These are phyloP conservation scores for Metschnikowia borealis DNA, from an alignment of 805 yeast genomes.

Conservation along the genomic window DNA sequence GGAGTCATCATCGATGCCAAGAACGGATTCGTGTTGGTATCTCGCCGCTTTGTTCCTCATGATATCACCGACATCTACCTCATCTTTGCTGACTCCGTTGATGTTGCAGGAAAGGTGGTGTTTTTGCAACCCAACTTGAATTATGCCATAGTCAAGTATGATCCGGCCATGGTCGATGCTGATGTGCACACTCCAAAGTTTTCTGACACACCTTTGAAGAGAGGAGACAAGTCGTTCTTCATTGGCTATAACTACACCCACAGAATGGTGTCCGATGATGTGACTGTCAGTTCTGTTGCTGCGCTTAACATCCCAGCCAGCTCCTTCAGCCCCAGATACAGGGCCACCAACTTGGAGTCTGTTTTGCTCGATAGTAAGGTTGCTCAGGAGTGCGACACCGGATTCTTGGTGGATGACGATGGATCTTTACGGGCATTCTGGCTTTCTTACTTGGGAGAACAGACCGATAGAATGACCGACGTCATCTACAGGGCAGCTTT, in stretches of 20 bases:
- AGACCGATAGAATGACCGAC: conserved; percentile 50
- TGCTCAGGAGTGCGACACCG: conserved; percentile 72
- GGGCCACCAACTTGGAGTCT: conserved; percentile 81
- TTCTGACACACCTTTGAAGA: conserved; percentile 50
- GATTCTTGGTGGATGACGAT: conserved; percentile 69
- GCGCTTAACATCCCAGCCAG: conserved; percentile 70
- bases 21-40: conserved; percentile 74
- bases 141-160: conserved; percentile 79
- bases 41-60: conserved; percentile 78
- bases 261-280: conserved; percentile 68
- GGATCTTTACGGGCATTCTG: conserved; percentile 83
- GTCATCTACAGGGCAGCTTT: conserved; percentile 69
- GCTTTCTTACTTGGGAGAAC: conserved; percentile 80
- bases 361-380: conserved; percentile 68
- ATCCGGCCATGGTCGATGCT: conserved; percentile 68
- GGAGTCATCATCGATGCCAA: conserved; percentile 82
- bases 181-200: conserved; percentile 67
- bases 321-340: conserved; percentile 68
- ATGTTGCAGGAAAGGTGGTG: conserved; percentile 73
- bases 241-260: conserved; percentile 73
- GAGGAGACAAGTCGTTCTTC: conserved; percentile 76
- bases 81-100: conserved; percentile 80
- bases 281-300: conserved; percentile 72
- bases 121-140: conserved; percentile 86
- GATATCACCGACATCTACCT: conserved; percentile 72